A percentile compares a stretch with the other conserved stretches of the same genome.
Conservation (phyloP, 129 eudicot genomes). For the Artemisia tridentata region DNA sequence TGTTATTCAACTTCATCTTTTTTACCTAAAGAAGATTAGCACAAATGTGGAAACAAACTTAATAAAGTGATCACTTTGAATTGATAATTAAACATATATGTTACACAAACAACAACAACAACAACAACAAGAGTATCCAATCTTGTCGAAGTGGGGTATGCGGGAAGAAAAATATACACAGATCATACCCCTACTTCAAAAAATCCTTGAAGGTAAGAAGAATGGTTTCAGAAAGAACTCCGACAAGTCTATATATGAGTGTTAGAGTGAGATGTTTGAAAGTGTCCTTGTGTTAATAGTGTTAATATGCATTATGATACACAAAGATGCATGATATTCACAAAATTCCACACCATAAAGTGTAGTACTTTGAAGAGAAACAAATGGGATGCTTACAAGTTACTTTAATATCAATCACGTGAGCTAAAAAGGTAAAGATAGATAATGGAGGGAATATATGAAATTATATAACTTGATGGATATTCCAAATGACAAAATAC, state of each 20-base stretch:
- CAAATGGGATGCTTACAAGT: slow-evolving; percentile 59
- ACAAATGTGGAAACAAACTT: no score
- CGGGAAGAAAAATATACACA: no score
- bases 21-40: no score
- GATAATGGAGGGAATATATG: slow-evolving; percentile 29
- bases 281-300: not conserved
- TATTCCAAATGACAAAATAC: slow-evolving; percentile 46
- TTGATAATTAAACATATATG: not conserved
- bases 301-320: slow-evolving; percentile 1
- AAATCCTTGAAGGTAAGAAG: no score
- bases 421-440: slow-evolving; percentile 31
- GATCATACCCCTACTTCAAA: no score
- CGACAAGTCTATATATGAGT: slow-evolving; percentile 20
- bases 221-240: not conserved
- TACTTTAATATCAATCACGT: slow-evolving; percentile 53
- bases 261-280: not conserved
- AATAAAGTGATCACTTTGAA: no score
- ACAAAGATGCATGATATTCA: slow-evolving; percentile 15
- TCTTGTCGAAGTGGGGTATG: no score
- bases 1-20: no score
- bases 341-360: slow-evolving; percentile 18
- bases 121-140: no score
- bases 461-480: slow-evolving; percentile 21
- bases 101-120: no score
- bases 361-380: slow-evolving; percentile 28